Evolutionary conservation across 805 yeast species (phyloP), one percentile per base, ranked within the genome.

Genomic region (Saturnispora diversa): DNA sequence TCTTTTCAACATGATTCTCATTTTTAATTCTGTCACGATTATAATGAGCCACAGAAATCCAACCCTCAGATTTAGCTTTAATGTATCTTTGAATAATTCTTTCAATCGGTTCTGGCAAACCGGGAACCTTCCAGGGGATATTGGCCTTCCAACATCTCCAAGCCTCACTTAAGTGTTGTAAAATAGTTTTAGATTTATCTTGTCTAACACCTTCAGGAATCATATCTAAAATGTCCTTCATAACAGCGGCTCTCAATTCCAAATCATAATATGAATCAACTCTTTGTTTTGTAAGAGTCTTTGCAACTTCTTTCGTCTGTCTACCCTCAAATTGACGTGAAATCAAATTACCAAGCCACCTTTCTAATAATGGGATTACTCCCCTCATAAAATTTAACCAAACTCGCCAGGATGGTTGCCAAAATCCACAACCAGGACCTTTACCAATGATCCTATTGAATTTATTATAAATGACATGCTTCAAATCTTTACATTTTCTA

Each of bases 141-240:
- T 92, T 90, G 2, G 98, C 98, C 59, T 92, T 92, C 99, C 99
- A 92, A 59, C 97, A 92, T 58, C 98, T 69, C 99, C 99, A 92
- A 0, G 98, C 98, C 59, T 92, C 98, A 55, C 94, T 84, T 43
- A 92, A 68, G 60, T 92, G 99, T 53, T 92, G 97, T 35, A 92
- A 61, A 39, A 92, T 82, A 0, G 94, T 78, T 52, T 83, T 82
- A 1, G 96, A 77, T 56, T 86, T 88, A 48, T 75, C 83, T 53
- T 85, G 92, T 52, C 84, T 81, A 45, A 92, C 72, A 2, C 95
- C 95, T 47, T 86, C 96, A 0, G 98, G 98, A 35, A 92, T 87
- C 95, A 87, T 87, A 56, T 92, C 99, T 44, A 92, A 64, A 35
- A 92, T 90, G 56, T 92, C 98, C 54, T 86, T 87, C 84, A 92